phyloP scores from a whole-genome alignment of 495 filamentous ascomycete species.

The Aspergillus campestris region DNA sequence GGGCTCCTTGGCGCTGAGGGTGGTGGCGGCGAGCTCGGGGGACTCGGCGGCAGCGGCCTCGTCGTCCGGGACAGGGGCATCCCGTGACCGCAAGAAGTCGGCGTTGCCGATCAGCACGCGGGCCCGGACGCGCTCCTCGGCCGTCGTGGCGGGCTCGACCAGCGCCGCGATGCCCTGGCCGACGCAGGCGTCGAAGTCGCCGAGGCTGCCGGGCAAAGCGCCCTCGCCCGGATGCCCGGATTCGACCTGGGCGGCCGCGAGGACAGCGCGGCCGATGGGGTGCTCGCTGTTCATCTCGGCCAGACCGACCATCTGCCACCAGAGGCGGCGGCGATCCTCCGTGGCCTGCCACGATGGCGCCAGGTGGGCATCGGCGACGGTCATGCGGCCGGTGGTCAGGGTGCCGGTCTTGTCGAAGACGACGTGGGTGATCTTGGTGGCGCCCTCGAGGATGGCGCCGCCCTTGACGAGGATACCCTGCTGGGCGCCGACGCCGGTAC shows the following conservation, averaged over 20 bases:
- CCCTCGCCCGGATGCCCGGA: constrained; percentile 65
- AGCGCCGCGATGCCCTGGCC: constrained; percentile 78
- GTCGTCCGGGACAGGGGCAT: constrained; percentile 56
- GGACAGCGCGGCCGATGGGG: constrained; percentile 81
- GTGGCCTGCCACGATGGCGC: constrained; percentile 59
- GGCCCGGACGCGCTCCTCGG: constrained; percentile 55
- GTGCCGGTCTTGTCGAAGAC: constrained; percentile 99
- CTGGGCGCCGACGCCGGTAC: constrained; percentile 93
- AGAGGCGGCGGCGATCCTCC: constrained; percentile 62
- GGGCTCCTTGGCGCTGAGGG: constrained; percentile 22
- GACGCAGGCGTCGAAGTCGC: constrained; percentile 75
- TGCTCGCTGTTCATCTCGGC: constrained; percentile 93
- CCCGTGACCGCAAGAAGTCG: constrained; percentile 60
- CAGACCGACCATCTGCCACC: constrained; percentile 92
- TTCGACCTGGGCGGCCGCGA: constrained; percentile 60
- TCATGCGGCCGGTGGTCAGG: constrained; percentile 91
- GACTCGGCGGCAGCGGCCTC: constrained; percentile 29
- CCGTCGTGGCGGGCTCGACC: constrained; percentile 65
- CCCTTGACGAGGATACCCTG: constrained; percentile 96
- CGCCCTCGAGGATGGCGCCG: constrained; percentile 83
- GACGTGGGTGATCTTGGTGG: constrained; percentile 83
- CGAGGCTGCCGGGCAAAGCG: constrained; percentile 69
- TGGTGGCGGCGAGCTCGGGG: constrained; percentile 3
- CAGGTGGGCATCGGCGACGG: constrained; percentile 61
- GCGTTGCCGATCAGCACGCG: constrained; percentile 77